Evolutionary conservation across 345 rosid genomes (phyloP).

Genomic region (Salix suchowensis): DNA sequence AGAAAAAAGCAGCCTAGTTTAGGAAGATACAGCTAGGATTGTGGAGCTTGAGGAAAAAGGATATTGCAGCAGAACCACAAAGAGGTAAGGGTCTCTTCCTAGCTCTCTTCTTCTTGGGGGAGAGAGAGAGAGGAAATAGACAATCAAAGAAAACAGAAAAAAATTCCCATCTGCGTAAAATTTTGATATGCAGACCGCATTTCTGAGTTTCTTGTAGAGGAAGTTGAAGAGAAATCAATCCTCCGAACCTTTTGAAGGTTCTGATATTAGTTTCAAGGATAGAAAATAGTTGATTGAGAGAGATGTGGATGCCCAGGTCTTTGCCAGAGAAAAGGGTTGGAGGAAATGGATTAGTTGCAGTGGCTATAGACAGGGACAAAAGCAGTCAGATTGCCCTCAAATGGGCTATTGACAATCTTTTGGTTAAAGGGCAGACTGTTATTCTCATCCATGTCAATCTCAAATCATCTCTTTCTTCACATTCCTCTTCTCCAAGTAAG

Average conservation of each 20-base stretch:
- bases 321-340: conserved; percentile 33
- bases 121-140: neutral
- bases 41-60: neutral
- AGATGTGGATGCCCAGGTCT: conserved; percentile 44
- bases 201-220: neutral
- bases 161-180: neutral
- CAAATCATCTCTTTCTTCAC: conserved; percentile 21
- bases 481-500: conserved; percentile 31
- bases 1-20: neutral
- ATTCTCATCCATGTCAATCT: conserved; percentile 70
- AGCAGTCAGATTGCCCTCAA: conserved; percentile 79
- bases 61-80: neutral
- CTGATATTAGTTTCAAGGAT: neutral
- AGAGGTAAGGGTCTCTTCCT: neutral
- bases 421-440: conserved; percentile 58
- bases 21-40: neutral
- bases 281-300: neutral
- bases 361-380: conserved; percentile 79
- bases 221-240: neutral
- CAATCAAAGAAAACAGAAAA: neutral
- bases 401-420: conserved; percentile 71
- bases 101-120: neutral
- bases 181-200: neutral
- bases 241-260: neutral
- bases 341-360: conserved; percentile 58